phyloP scores from a whole-genome alignment of 352 stramenopile species.

The Halophytophthora polymorphica region DNA sequence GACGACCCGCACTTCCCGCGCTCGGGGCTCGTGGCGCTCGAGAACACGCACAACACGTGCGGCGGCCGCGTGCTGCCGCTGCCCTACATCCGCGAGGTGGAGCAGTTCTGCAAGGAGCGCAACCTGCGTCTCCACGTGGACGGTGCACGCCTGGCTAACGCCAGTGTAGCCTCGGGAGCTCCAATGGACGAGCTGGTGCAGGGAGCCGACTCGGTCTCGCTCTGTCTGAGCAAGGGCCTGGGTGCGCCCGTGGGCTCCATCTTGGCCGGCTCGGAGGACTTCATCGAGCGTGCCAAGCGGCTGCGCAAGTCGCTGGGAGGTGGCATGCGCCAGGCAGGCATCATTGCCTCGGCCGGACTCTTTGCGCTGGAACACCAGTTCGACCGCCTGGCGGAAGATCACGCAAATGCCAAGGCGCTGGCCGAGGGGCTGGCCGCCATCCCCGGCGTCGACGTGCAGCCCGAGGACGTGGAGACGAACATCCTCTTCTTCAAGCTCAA shows the following conservation, averaged over 20 bases:
- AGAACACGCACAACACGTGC: constrained; percentile 98
- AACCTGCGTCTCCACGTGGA: constrained; percentile 94
- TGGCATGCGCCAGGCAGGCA: constrained; percentile 95
- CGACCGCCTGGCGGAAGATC: constrained; percentile 77
- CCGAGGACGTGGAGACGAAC: constrained; percentile 81
- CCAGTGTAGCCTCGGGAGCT: constrained; percentile 78
- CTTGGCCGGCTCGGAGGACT: constrained; percentile 87
- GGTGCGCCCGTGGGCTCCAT: constrained; percentile 94
- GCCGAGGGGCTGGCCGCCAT: constrained; percentile 62
- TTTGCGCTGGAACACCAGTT: constrained; percentile 90
- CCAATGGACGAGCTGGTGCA: constrained; percentile 75
- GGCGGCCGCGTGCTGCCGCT: constrained; percentile 89
- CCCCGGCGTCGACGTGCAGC: constrained; percentile 62
- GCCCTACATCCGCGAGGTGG: constrained; percentile 78
- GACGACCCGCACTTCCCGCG: constrained; percentile 81
- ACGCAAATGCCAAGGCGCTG: constrained; percentile 72
- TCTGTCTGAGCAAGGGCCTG: constrained; percentile 96
- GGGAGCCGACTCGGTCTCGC: constrained; percentile 88
- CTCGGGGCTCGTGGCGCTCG: constrained; percentile 91
- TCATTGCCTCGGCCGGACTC: constrained; percentile 92
- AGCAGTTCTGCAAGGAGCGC: constrained; percentile 64
- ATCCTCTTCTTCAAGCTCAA: constrained; percentile 81
- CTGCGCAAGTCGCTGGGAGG: constrained; percentile 96
- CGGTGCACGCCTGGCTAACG: constrained; percentile 95
- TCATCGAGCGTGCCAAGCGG: constrained; percentile 88